A percentile compares a stretch with the other conserved stretches of the same genome.
Evolutionary conservation across 352 stramenopile genomes (phyloP).

Genomic region (Phytophthora palmivora): DNA sequence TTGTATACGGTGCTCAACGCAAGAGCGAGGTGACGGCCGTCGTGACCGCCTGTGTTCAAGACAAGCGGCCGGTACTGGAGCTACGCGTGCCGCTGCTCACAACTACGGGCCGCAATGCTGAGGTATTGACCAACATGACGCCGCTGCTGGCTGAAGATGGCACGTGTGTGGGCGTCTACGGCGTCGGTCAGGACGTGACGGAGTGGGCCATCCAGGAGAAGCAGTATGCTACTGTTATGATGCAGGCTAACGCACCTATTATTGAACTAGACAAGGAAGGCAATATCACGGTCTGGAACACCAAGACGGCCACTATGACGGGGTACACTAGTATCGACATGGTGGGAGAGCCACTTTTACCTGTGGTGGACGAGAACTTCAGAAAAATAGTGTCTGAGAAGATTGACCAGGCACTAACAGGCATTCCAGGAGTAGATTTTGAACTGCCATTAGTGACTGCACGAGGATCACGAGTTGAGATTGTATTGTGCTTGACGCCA

Average conservation of each 20-base stretch:
- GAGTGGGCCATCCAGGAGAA: conserved; percentile 56
- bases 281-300: conserved; percentile 75
- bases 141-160: conserved; percentile 53
- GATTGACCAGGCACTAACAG: conserved; percentile 57
- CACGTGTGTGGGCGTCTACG: conserved; percentile 53
- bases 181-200: conserved; percentile 64
- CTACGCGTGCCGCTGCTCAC: conserved; percentile 59
- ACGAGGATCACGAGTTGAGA: conserved; percentile 57
- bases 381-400: conserved; percentile 52
- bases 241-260: conserved; percentile 77
- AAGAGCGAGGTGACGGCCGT: conserved; percentile 39
- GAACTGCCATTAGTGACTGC: conserved; percentile 58
- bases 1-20: conserved; percentile 57
- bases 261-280: conserved; percentile 80
- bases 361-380: conserved; percentile 51
- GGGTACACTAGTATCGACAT: conserved; percentile 55
- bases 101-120: conserved; percentile 45
- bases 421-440: conserved; percentile 56
- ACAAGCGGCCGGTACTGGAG: conserved; percentile 55
- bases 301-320: conserved; percentile 60
- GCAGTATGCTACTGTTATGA: conserved; percentile 73
- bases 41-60: conserved; percentile 32
- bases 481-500: conserved; percentile 59
- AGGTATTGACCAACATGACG: conserved; percentile 66
- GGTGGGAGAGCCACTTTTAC: conserved; percentile 52